Base-by-base conservation (phyloP, 2,329 filamentous ascomycete species). In the Xylaria sp. region DNA sequence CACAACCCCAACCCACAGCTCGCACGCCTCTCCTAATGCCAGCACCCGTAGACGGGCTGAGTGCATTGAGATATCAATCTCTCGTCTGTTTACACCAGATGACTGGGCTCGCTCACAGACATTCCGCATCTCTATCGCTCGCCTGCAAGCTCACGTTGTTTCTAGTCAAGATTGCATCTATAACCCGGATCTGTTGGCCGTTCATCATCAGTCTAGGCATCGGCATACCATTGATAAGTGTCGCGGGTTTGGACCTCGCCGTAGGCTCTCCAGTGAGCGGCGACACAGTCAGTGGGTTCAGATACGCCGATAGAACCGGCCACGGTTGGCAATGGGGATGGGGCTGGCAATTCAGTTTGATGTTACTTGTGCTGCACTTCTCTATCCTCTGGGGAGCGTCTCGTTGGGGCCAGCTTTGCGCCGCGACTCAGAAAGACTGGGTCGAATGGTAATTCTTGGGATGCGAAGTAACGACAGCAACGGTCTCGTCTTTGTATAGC, bases 111-210 rank as follows among this genome's bases (percentile, higher is more conserved):
- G 63, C 65, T 48, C 60, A 57, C 6, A 70, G 59, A 39, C 72
- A 76, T 63, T 66, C 64, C 5, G 71, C 69, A 19, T 67, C 68
- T 4, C 65, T 73, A 63, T 68, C 73, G 72, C 71, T 73, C 53
- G 56, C 76, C 4, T 64, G 82, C 18, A 86, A 87, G 52, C 73
- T 90, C 2, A 67, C 73, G 0, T 66, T 92, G 1, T 92, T 96
- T 67, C 71, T 88, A 4, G 65, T 81, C 54, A 96, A 96, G 72
- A 75, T 92, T 7, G 75, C 81, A 10, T 84, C 84, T 0, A 74
- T 94, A 8, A 79, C 82, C 2, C 79, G 81, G 52, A 83, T 87
- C 0, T 96, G 92, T 72, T 85, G 84, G 71, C 91, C 91, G 0
- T 86, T 86, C 59, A 84, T 85, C 49, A 79, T 84, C n/a, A 86